Evolutionary conservation across 2,329 filamentous ascomycete genomes (phyloP).

Genomic region (Cladosporium sp.): DNA sequence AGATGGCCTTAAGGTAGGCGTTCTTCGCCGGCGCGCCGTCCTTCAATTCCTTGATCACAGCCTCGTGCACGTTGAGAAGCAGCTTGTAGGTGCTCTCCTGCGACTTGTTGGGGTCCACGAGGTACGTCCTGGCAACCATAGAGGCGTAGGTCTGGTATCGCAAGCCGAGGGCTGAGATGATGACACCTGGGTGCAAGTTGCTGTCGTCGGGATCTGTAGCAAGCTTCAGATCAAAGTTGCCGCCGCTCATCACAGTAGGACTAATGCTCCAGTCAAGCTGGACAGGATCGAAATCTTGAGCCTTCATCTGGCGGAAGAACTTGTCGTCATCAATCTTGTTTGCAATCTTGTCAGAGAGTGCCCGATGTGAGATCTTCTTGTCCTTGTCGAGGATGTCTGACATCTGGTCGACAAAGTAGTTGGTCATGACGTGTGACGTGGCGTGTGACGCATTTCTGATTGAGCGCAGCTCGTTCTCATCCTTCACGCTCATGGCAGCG

Average conservation of each 20-base stretch:
- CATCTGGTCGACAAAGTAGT: conserved; percentile 98
- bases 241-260: conserved; percentile 90
- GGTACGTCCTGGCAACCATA: conserved; percentile 86
- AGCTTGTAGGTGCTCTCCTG: conserved; percentile 95
- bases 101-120: conserved; percentile 94
- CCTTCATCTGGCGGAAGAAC: conserved; percentile 85
- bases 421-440: conserved; percentile 90
- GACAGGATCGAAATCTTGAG: conserved; percentile 79
- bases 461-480: conserved; percentile 87
- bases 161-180: conserved; percentile 86
- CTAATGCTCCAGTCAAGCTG: conserved; percentile 94
- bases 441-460: conserved; percentile 94
- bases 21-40: conserved; percentile 87
- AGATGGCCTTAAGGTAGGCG: conserved; percentile 83
- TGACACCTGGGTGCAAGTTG: conserved; percentile 85
- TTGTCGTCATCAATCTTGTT: conserved; percentile 90
- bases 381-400: conserved; percentile 92
- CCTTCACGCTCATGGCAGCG: conserved; percentile 85
- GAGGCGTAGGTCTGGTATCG: conserved; percentile 96
- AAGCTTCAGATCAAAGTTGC: conserved; percentile 88
- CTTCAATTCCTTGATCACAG: conserved; percentile 86
- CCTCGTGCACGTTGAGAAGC: conserved; percentile 77
- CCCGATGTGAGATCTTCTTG: conserved; percentile 92
- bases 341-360: conserved; percentile 81
- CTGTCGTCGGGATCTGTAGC: conserved; percentile 74